phyloP scores from a whole-genome alignment of 176 grass and related monocot genomes.

The Oryza punctata region DNA sequence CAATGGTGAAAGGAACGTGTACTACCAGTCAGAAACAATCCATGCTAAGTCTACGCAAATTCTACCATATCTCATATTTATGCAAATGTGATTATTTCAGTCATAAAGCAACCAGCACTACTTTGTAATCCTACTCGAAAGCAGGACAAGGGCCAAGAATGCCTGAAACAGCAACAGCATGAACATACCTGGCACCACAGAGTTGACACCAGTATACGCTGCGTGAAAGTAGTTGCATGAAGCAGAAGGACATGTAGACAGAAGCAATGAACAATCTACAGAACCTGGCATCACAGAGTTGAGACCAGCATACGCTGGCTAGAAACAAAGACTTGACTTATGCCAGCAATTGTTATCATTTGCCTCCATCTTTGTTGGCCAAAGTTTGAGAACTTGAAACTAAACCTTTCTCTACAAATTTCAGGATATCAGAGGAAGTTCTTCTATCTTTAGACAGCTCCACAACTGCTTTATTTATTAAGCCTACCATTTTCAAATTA shows the following conservation, averaged over 20 bases:
- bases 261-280: constrained; percentile 19
- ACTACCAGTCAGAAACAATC: no score
- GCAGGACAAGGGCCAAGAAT: background rate
- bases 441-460: constrained; percentile 60
- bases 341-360: constrained; percentile 31
- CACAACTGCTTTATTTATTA: constrained; percentile 65
- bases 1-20: no score
- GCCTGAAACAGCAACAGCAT: background rate
- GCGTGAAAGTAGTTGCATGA: constrained; percentile 10
- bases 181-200: background rate
- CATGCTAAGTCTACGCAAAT: background rate
- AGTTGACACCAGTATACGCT: background rate
- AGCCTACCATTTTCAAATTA: constrained; percentile 51
- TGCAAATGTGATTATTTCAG: background rate
- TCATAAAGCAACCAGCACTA: background rate
- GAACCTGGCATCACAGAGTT: constrained; percentile 18
- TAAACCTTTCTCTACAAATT: constrained; percentile 54
- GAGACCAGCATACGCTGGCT: constrained; percentile 7
- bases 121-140: background rate
- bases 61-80: background rate
- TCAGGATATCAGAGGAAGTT: constrained; percentile 59
- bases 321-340: background rate
- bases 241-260: constrained; percentile 10
- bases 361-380: constrained; percentile 36
- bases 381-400: constrained; percentile 43